These are phyloP conservation scores for Withania somnifera DNA, from an alignment of 305 asterid species.

Conservation along the genomic window DNA sequence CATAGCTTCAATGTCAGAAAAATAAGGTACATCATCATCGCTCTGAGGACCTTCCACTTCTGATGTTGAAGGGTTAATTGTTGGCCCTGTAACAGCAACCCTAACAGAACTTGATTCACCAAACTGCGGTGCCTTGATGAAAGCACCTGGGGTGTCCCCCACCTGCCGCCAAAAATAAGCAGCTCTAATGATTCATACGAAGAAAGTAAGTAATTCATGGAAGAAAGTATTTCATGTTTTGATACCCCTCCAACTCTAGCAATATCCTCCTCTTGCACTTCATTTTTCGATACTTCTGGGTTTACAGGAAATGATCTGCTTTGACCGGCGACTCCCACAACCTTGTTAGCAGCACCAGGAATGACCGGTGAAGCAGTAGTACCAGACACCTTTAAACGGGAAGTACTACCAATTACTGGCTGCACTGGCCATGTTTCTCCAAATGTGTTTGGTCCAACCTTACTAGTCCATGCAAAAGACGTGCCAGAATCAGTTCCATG, in stretches of 20 bases:
- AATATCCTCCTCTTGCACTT: slow-evolving; percentile 30
- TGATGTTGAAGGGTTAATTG: slow-evolving; percentile 31
- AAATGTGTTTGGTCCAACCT: slow-evolving; percentile 26
- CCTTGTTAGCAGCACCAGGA: slow-evolving; percentile 32
- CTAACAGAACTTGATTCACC: slow-evolving; percentile 30
- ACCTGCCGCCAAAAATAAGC: slow-evolving; percentile 30
- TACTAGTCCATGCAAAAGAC: slow-evolving; percentile 40
- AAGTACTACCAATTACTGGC: slow-evolving; percentile 25
- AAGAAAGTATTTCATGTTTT: not conserved
- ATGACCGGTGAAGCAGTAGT: slow-evolving; percentile 16
- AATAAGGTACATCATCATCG: slow-evolving; percentile 82
- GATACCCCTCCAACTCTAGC: slow-evolving; percentile 25
- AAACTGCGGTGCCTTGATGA: slow-evolving; percentile 21
- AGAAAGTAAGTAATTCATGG: not conserved
- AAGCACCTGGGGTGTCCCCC: slow-evolving; percentile 29
- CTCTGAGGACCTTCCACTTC: slow-evolving; percentile 52
- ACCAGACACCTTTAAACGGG: slow-evolving; percentile 32
- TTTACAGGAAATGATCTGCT: slow-evolving; percentile 27
- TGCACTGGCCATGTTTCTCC: slow-evolving; percentile 16
- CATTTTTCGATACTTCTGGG: slow-evolving; percentile 21
- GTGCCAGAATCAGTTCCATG: slow-evolving; percentile 35
- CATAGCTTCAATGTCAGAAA: slow-evolving; percentile 94
- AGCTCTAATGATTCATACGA: not conserved
- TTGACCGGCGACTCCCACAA: slow-evolving; percentile 25
- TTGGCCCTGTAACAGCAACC: slow-evolving; percentile 27